These are phyloP conservation scores for Syzygium malaccense DNA, from an alignment of 441 rosid species.

Conservation along the genomic window DNA sequence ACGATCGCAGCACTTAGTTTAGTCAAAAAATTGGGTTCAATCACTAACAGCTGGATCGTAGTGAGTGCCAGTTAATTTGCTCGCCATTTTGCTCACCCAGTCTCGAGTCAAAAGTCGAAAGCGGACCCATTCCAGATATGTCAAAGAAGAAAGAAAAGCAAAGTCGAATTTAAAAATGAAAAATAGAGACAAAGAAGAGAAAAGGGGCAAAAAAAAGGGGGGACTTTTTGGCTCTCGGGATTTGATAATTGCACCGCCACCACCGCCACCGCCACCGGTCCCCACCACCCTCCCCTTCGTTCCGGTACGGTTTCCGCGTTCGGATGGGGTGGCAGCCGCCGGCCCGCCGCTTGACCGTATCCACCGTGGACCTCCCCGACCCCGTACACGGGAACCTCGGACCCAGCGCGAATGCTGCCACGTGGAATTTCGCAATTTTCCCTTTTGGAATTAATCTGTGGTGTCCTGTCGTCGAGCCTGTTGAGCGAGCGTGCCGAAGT, in stretches of 20 bases:
- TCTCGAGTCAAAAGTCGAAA: background rate
- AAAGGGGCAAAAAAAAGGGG: too few species aligned
- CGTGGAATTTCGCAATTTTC: background rate
- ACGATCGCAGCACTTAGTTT: background rate
- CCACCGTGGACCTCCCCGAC: conserved; percentile 5
- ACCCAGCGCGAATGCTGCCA: background rate
- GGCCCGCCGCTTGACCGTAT: conserved; percentile 25
- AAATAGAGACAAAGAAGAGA: background rate
- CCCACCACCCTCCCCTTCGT: background rate
- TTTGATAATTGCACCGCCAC: background rate
- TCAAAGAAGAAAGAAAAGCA: background rate
- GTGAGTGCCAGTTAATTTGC: background rate
- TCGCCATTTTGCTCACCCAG: background rate
- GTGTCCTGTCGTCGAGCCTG: background rate
- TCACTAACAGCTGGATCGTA: background rate
- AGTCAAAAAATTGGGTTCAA: background rate
- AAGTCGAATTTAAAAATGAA: too few species aligned
- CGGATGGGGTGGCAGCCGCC: background rate
- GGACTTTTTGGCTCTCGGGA: background rate
- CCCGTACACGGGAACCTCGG: background rate
- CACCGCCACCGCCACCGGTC: background rate
- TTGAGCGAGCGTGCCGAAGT: background rate
- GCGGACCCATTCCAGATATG: background rate
- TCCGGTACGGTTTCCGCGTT: background rate
- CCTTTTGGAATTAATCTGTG: background rate